These are phyloP conservation scores for Moricandia arvensis DNA, from an alignment of 345 rosid species.

Conservation along the genomic window DNA sequence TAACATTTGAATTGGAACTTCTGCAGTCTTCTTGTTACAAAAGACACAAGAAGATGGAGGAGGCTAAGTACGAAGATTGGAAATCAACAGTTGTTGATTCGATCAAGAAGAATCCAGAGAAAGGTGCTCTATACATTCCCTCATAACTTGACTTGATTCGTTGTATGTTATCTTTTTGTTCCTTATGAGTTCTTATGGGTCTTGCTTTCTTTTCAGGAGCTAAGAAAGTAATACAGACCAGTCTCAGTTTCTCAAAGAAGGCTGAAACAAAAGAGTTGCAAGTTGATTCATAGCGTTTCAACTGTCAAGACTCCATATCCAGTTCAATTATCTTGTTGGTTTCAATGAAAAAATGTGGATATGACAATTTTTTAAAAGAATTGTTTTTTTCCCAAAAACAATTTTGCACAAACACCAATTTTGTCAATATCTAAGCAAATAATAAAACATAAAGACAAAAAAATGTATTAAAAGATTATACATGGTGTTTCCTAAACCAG, in stretches of 20 bases:
- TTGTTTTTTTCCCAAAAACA: neutral
- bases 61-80: conserved; percentile 70
- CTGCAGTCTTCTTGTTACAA: conserved; percentile 67
- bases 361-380: neutral
- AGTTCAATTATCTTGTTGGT: neutral
- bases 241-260: conserved; percentile 55
- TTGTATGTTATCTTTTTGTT: conserved; percentile 15
- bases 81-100: conserved; percentile 66
- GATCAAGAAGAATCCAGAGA: conserved; percentile 42
- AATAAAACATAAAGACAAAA: neutral
- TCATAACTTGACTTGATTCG: neutral
- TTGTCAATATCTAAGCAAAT: neutral
- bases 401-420: neutral
- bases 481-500: neutral
- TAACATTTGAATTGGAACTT: neutral
- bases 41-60: conserved; percentile 59
- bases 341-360: neutral
- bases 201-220: conserved; percentile 41
- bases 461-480: neutral
- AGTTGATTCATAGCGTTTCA: conserved; percentile 38
- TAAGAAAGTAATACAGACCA: conserved; percentile 63
- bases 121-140: conserved; percentile 33
- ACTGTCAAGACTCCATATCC: neutral
- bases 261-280: conserved; percentile 38
- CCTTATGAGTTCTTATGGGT: neutral